These are phyloP conservation scores for Kodamaea fungicola DNA, from an alignment of 1,139 yeast species.

Conservation along the genomic window DNA sequence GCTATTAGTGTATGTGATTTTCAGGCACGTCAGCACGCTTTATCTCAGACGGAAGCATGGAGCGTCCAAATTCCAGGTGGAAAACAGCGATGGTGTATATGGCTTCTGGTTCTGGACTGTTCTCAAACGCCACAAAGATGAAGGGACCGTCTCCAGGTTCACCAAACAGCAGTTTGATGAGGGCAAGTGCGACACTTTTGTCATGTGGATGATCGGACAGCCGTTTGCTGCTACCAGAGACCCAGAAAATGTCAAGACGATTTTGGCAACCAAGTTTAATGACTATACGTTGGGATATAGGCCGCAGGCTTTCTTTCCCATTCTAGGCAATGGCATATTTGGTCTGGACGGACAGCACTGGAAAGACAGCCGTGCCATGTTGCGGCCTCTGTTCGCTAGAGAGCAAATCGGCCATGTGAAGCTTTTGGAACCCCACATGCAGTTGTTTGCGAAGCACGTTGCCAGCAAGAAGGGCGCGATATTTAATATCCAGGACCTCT, in stretches of 20 bases:
- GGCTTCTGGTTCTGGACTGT: not conserved
- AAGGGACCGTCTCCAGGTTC: not conserved
- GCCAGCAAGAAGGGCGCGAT: constrained; percentile 16
- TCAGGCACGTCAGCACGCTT: too few species aligned
- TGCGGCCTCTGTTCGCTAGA: constrained; percentile 56
- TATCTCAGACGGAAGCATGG: not conserved
- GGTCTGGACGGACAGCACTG: constrained; percentile 54
- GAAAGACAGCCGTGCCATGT: constrained; percentile 56
- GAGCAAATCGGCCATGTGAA: constrained; percentile 52
- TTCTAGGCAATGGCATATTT: constrained; percentile 56
- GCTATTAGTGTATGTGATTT: not conserved
- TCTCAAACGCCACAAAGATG: not conserved
- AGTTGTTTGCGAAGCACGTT: constrained; percentile 33
- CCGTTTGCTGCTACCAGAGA: constrained; percentile 14
- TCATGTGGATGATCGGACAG: constrained; percentile 36
- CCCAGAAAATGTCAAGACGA: constrained; percentile 31
- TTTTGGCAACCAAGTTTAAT: constrained; percentile 42
- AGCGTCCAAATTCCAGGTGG: not conserved
- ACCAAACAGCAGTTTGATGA: not conserved
- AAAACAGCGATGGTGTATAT: not conserved
- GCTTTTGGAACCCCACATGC: constrained; percentile 46
- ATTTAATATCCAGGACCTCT: constrained; percentile 36
- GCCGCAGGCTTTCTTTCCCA: constrained; percentile 36
- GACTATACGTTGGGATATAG: constrained; percentile 51
- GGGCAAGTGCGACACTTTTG: not conserved